Base-by-base conservation (phyloP, 2,329 filamentous ascomycete genomes). In the Fusarium anguioides region DNA sequence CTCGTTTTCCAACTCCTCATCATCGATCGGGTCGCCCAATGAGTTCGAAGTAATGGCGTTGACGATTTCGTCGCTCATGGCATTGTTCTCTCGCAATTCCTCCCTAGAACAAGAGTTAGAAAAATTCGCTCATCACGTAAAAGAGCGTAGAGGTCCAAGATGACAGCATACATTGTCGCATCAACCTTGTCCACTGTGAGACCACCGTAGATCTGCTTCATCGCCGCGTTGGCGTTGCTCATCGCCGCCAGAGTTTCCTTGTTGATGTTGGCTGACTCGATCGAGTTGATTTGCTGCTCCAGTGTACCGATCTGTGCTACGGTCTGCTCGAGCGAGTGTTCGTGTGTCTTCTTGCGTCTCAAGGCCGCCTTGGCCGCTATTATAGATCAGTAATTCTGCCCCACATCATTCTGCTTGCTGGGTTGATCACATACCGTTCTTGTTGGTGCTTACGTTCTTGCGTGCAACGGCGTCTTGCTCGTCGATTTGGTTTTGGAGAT, bases 231-330 rank as follows among this genome's bases (percentile, higher is more conserved):
- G 12, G 96, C 95, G 76, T 90, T 90, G 87, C 97, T 91, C 94
- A 99, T 97, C 9, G 94, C 95, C 71, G 91, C 87, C 68, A 98
- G 84, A 14, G 96, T 99, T 84, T 97, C 94, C 81, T 95, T 90
- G 85, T 99, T 99, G 84, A 99, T 97, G 79, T 98, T 99, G 64
- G 96, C 96, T 45, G 94, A 93, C 81, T 99, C 96, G 83, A 99
- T 98, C 61, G 92, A 91, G 79, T 96, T 96, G 76, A 98, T 96
- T 79, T 99, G 94, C 76, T 94, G 91, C 79, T 99, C 96, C 41
- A 99, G 85, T 21, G 96, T 97, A 73, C 89, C 88, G 75, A 98
- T 96, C 81, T 98, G 95, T 29, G 91, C 88, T 60, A 88, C 86
- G 3, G 95, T 98, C 81, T 97, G 94, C 71, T 97, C 93, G 60